phyloP scores from a whole-genome alignment of 1,284 basidiomycete genomes.

The Wallemia mellicola region DNA sequence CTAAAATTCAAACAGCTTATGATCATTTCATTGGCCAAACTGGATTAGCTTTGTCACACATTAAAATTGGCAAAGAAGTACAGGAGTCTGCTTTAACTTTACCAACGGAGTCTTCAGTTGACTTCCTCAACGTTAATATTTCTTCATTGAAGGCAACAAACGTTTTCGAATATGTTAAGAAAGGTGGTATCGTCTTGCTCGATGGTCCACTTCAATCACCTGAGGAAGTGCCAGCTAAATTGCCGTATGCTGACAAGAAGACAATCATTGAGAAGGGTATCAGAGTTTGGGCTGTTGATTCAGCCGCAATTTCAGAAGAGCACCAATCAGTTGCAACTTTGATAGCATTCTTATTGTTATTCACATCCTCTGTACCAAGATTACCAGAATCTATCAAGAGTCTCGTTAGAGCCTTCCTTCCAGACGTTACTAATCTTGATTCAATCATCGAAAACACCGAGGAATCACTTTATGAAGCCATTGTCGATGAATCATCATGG shows the following conservation, averaged over 20 bases:
- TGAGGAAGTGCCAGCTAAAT: constrained; percentile 9
- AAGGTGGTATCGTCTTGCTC: constrained; percentile 15
- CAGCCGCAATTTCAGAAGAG: constrained; percentile 5
- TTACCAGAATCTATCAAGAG: constrained; percentile 13
- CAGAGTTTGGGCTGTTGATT: constrained; percentile 16
- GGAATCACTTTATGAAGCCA: constrained; percentile 14
- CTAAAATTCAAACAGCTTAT: not conserved
- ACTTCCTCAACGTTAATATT: constrained; percentile 17
- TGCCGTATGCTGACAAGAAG: constrained; percentile 15
- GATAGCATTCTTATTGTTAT: constrained; percentile 18
- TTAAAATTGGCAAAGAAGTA: constrained; percentile 1
- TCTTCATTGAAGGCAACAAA: constrained; percentile 16
- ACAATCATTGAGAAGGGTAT: constrained; percentile 15
- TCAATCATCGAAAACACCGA: constrained; percentile 6
- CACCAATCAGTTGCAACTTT: constrained; percentile 13
- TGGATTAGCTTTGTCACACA: constrained; percentile 8
- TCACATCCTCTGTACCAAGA: constrained; percentile 13
- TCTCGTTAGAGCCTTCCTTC: constrained; percentile 17
- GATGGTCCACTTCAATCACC: constrained; percentile 8
- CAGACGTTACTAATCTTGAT: constrained; percentile 8
- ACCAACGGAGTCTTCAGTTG: constrained; percentile 8
- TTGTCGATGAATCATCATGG: constrained; percentile 13
- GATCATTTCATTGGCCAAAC: constrained; percentile 2
- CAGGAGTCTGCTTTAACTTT: constrained; percentile 3
- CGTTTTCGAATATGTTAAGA: constrained; percentile 12